phyloP scores from a whole-genome alignment of 2,329 filamentous ascomycete species.

The Clonostachys rosea region DNA sequence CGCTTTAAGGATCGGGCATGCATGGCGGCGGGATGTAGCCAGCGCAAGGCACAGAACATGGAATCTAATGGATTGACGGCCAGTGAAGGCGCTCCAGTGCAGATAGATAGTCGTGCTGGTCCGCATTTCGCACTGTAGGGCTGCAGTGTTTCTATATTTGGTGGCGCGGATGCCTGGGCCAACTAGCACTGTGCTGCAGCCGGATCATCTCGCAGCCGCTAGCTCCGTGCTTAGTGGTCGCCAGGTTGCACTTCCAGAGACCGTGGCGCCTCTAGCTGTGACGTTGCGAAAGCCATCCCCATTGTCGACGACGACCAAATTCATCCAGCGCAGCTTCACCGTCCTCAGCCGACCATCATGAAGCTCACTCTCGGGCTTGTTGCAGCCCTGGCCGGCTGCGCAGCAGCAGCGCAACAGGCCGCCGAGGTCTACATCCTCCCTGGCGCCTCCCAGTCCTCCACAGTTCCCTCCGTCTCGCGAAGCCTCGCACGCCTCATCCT shows the following conservation, averaged over 20 bases:
- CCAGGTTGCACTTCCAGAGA: too few relatives aligned
- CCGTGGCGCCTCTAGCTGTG: neutral
- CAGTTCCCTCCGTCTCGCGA: slow-evolving; percentile 39
- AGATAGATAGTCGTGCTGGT: too few relatives aligned
- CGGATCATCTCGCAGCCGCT: slow-evolving; percentile 1
- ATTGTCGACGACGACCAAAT: slow-evolving; percentile 1
- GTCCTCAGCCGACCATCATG: slow-evolving; percentile 26
- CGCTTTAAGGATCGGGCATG: too few relatives aligned
- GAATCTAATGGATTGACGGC: too few relatives aligned
- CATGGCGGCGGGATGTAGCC: neutral
- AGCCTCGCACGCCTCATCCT: slow-evolving; percentile 54
- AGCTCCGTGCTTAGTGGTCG: neutral
- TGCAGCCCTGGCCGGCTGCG: slow-evolving; percentile 28
- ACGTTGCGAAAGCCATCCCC: slow-evolving; percentile 2
- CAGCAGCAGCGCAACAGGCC: slow-evolving; percentile 28
- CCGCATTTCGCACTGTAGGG: neutral
- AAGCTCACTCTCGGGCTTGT: slow-evolving; percentile 34
- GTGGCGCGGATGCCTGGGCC: neutral
- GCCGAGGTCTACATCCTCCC: slow-evolving; percentile 51
- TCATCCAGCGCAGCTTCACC: slow-evolving; percentile 22
- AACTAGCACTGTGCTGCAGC: neutral
- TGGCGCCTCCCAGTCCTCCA: slow-evolving; percentile 14
- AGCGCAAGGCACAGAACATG: neutral
- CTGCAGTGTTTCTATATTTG: neutral
- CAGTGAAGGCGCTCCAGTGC: too few relatives aligned